Conservation (phyloP, 768 basidiomycete genomes). For the Scleroderma bovista region DNA sequence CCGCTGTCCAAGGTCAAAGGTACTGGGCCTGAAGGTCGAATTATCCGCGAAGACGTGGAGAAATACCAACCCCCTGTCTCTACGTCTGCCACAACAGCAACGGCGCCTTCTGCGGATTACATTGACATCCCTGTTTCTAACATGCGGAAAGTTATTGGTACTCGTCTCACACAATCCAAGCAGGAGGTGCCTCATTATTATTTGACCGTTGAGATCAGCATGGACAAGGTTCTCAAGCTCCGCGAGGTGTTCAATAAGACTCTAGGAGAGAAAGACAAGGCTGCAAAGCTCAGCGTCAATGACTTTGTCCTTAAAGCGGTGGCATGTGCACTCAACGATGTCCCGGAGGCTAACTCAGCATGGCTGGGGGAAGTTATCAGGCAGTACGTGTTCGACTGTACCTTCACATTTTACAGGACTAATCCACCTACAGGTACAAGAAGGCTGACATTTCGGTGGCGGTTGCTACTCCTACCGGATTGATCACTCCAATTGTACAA, state of each 20-base stretch:
- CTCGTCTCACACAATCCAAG: slow-evolving; percentile 88
- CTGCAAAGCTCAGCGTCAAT: slow-evolving; percentile 92
- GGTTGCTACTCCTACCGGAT: slow-evolving; percentile 90
- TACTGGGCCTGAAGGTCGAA: slow-evolving; percentile 89
- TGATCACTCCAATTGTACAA: slow-evolving; percentile 97
- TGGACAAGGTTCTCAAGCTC: slow-evolving; percentile 94
- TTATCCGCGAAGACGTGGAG: slow-evolving; percentile 93
- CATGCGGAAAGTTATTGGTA: slow-evolving; percentile 92
- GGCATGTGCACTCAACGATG: slow-evolving; percentile 85
- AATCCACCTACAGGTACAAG: slow-evolving; percentile 59
- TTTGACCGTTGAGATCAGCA: slow-evolving; percentile 88
- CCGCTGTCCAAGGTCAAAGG: slow-evolving; percentile 89
- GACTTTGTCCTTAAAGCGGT: slow-evolving; percentile 98
- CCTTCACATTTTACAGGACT: neutral
- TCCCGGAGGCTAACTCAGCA: slow-evolving; percentile 96
- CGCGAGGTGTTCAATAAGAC: slow-evolving; percentile 94
- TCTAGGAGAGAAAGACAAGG: slow-evolving; percentile 80
- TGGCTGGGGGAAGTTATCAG: slow-evolving; percentile 96
- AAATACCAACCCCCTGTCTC: slow-evolving; percentile 63
- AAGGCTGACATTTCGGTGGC: slow-evolving; percentile 97
- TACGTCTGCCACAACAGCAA: slow-evolving; percentile 36
- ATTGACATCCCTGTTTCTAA: slow-evolving; percentile 85
- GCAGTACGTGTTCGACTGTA: slow-evolving; percentile 54
- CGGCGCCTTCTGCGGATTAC: slow-evolving; percentile 65
- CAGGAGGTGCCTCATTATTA: slow-evolving; percentile 97